Evolutionary conservation across 2,329 filamentous ascomycete genomes (phyloP).

Genomic region (Neospermospora avenae): DNA sequence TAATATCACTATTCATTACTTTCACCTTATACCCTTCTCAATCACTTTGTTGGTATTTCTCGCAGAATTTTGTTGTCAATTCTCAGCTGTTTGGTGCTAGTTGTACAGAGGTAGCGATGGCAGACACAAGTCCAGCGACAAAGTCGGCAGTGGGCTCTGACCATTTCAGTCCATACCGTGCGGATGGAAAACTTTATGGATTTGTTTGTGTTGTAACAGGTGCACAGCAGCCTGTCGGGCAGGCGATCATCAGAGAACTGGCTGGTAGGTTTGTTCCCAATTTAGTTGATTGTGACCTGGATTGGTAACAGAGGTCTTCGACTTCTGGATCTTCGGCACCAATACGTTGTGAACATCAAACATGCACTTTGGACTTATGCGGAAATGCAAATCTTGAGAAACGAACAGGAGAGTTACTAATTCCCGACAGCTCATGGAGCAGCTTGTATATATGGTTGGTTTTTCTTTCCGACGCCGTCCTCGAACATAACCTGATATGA

Average conservation of each 20-base stretch:
- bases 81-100: neutral
- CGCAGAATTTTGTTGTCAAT: neutral
- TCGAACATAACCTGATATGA: constrained; percentile 14
- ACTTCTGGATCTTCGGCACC: neutral
- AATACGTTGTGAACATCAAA: neutral
- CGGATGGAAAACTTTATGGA: constrained; percentile 47
- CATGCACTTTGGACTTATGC: neutral
- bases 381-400: neutral
- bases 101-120: neutral
- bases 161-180: constrained; percentile 32
- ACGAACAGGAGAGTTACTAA: constrained; percentile 17
- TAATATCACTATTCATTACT: neutral
- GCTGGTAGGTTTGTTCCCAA: constrained; percentile 42
- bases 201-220: constrained; percentile 64
- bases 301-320: neutral
- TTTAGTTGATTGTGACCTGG: neutral
- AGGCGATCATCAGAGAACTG: constrained; percentile 56
- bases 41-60: neutral
- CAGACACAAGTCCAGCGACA: neutral
- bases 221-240: constrained; percentile 57
- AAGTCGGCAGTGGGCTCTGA: constrained; percentile 22
- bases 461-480: neutral
- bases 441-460: constrained; percentile 56
- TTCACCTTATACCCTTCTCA: neutral
- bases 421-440: constrained; percentile 53